phyloP scores from a whole-genome alignment of 2,329 filamentous ascomycete species.

The Calcarisporium arbuscula region DNA sequence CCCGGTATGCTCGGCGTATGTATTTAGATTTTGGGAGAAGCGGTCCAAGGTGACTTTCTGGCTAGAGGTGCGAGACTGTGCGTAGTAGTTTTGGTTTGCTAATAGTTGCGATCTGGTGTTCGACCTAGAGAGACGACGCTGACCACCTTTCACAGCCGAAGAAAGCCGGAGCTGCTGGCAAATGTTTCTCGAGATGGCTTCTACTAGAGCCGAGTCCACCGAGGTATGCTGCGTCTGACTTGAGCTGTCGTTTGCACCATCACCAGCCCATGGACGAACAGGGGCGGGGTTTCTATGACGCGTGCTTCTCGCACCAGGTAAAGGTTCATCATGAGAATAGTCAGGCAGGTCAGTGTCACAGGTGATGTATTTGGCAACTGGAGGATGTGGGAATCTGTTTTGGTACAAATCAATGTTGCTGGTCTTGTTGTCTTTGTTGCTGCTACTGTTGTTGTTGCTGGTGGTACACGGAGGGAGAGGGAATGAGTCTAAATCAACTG shows the following conservation, averaged over 20 bases:
- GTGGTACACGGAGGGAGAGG: conserved; percentile 7
- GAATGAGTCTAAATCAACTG: conserved; percentile 10
- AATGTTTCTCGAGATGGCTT: conserved; percentile 38
- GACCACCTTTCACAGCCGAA: conserved; percentile 21
- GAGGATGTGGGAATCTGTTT: not conserved
- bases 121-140: too few relatives aligned
- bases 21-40: conserved; percentile 23
- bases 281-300: not conserved
- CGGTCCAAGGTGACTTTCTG: conserved; percentile 34
- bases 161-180: conserved; percentile 38
- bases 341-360: too few relatives aligned
- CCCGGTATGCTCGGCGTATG: conserved; percentile 26
- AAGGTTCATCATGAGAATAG: too few relatives aligned
- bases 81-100: too few relatives aligned
- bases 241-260: conserved; percentile 9
- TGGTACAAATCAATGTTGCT: not conserved
- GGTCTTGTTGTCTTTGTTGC: not conserved
- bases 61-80: conserved; percentile 36
- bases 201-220: conserved; percentile 33
- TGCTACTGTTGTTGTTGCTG: not conserved
- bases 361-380: too few relatives aligned
- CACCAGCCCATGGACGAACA: conserved; percentile 8
- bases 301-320: not conserved
- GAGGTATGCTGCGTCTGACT: conserved; percentile 22
- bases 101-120: too few relatives aligned